Conservation (phyloP, 345 rosid genomes). For the Populus tremula region DNA sequence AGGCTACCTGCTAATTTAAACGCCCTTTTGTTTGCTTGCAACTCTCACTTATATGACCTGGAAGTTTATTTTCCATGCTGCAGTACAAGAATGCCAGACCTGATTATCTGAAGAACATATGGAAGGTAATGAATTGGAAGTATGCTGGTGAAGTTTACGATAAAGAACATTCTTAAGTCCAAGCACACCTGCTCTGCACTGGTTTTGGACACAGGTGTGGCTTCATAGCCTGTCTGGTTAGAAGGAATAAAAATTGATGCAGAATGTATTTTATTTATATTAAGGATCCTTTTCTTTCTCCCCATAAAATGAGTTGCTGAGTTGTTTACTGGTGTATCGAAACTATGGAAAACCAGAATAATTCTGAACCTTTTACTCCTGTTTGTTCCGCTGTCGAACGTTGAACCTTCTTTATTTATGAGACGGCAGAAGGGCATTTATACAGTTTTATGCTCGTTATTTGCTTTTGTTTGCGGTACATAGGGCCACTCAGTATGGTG, state of each 20-base stretch:
- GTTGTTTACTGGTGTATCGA: constrained; percentile 3
- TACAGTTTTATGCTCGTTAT: not conserved
- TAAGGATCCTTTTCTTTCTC: not conserved
- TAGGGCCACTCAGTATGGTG: too few relatives aligned
- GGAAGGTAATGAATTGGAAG: constrained; percentile 94
- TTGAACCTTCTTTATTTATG: not conserved
- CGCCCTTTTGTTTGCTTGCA: not conserved
- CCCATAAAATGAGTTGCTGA: not conserved
- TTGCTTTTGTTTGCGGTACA: too few relatives aligned
- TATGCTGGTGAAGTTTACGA: constrained; percentile 64
- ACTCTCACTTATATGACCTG: not conserved
- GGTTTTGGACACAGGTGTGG: not conserved
- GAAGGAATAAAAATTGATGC: constrained; percentile 3
- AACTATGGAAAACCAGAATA: constrained; percentile 1
- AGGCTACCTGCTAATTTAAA: not conserved
- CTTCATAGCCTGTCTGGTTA: not conserved
- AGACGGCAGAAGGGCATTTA: not conserved
- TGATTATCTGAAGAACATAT: constrained; percentile 85
- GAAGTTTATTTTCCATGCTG: constrained; percentile 12
- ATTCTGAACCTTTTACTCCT: not conserved
- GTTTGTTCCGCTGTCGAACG: not conserved
- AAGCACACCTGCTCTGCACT: not conserved
- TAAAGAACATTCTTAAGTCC: constrained; percentile 47
- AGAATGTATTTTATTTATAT: not conserved
- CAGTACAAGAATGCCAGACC: constrained; percentile 93